These are phyloP conservation scores for Acanthamoeba lenticulata DNA, from an alignment of 208 protist species.

Conservation along the genomic window DNA sequence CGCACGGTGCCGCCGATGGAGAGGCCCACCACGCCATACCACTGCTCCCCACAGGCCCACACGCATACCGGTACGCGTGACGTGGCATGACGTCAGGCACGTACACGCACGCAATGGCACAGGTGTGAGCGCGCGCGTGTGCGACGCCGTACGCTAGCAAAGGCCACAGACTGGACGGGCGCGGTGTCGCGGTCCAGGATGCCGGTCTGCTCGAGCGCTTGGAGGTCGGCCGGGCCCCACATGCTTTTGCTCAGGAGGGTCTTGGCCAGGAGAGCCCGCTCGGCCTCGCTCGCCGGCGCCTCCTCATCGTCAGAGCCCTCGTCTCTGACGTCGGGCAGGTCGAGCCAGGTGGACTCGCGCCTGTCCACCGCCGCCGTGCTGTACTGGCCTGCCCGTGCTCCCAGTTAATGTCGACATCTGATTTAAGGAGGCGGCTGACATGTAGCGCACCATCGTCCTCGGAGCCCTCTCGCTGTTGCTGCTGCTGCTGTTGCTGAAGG, in stretches of 20 bases:
- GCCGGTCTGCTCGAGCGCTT: not conserved
- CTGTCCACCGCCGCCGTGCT: too few species aligned
- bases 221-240: conserved; percentile 9
- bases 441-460: too few species aligned
- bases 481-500: too few species aligned
- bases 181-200: not conserved
- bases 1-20: not conserved
- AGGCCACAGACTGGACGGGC: not conserved
- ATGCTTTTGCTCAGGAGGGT: conserved; percentile 50
- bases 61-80: not conserved
- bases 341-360: not conserved
- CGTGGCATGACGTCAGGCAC: not conserved
- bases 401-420: too few species aligned
- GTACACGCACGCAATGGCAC: too few species aligned
- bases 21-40: not conserved
- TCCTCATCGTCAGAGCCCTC: not conserved
- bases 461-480: too few species aligned
- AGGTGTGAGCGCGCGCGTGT: not conserved
- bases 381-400: too few species aligned
- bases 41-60: not conserved
- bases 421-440: too few species aligned
- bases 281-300: not conserved
- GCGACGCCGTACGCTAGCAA: not conserved
- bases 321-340: not conserved
- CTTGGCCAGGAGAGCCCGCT: not conserved